Conservation (phyloP, 352 stramenopile genomes). For the Pythium sp. region DNA sequence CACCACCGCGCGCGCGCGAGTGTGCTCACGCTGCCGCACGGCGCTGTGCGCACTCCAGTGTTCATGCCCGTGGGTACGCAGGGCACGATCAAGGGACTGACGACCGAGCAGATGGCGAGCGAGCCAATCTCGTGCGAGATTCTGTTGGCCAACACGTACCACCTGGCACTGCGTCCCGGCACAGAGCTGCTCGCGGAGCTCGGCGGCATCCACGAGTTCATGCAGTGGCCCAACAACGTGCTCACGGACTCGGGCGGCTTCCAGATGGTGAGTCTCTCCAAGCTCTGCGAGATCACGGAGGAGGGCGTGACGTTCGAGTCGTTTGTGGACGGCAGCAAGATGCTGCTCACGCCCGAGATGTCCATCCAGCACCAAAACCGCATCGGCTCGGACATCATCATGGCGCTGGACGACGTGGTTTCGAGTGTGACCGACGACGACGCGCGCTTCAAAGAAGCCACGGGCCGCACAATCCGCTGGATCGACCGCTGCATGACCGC, state of each 20-base stretch:
- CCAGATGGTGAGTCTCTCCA: constrained; percentile 97
- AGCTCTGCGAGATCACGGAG: constrained; percentile 93
- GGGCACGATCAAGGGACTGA: constrained; percentile 94
- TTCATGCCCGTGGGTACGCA: constrained; percentile 99
- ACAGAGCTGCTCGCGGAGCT: constrained; percentile 82
- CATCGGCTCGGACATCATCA: constrained; percentile 98
- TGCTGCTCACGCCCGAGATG: constrained; percentile 94
- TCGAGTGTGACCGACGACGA: constrained; percentile 85
- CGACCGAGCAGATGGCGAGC: constrained; percentile 70
- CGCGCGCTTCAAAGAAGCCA: constrained; percentile 91
- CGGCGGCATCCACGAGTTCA: constrained; percentile 95
- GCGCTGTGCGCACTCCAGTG: constrained; percentile 88
- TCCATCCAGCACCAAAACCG: constrained; percentile 93
- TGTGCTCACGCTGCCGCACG: constrained; percentile 82
- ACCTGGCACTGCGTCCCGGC: constrained; percentile 93
- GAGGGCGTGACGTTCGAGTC: constrained; percentile 75
- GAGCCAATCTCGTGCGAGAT: constrained; percentile 85
- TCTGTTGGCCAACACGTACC: constrained; percentile 97
- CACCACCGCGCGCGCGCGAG: constrained; percentile 62
- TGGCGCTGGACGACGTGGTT: constrained; percentile 97
- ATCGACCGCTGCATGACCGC: constrained; percentile 94
- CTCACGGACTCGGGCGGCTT: constrained; percentile 98
- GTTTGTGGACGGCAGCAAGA: constrained; percentile 86
- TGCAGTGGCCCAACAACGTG: constrained; percentile 92
- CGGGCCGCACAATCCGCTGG: constrained; percentile 92